Evolutionary conservation across 805 yeast genomes (phyloP).

Genomic region (Metschnikowia continentalis): DNA sequence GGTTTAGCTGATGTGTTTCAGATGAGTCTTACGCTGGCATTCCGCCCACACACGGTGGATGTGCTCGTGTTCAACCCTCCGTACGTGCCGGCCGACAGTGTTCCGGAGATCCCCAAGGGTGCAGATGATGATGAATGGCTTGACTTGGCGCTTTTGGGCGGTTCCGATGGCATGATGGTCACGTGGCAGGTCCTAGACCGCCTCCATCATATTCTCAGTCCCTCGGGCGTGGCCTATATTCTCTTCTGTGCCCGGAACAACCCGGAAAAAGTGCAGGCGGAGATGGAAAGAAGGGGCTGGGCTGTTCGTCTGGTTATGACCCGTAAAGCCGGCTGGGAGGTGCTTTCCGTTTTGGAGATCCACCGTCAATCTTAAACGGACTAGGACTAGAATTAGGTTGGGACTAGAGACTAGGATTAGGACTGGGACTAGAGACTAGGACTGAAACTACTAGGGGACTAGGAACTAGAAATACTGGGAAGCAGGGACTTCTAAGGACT

Average conservation of each 20-base stretch:
- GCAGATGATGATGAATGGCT: conserved; percentile 63
- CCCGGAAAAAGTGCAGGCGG: conserved; percentile 55
- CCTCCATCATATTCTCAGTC: conserved; percentile 50
- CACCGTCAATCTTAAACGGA: neutral
- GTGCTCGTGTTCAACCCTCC: conserved; percentile 90
- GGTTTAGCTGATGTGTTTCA: conserved; percentile 35
- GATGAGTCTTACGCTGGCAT: conserved; percentile 50
- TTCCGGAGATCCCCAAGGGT: conserved; percentile 55
- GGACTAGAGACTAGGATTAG: too few species aligned
- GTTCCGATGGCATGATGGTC: conserved; percentile 83
- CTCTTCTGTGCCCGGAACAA: conserved; percentile 88
- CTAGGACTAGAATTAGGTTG: too few species aligned
- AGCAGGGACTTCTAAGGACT: too few species aligned
- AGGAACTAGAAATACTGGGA: too few species aligned
- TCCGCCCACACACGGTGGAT: conserved; percentile 53
- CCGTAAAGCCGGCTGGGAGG: conserved; percentile 96
- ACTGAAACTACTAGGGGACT: too few species aligned
- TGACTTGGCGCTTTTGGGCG: conserved; percentile 88
- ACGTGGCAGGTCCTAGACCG: conserved; percentile 60
- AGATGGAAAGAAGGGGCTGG: conserved; percentile 54
- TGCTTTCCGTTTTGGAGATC: conserved; percentile 69
- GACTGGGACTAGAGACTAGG: too few species aligned
- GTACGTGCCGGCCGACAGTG: conserved; percentile 82
- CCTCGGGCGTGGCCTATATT: conserved; percentile 74
- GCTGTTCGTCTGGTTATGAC: conserved; percentile 45